Base-by-base conservation (phyloP, 345 rosid species). In the Odontarrhena argentea region DNA sequence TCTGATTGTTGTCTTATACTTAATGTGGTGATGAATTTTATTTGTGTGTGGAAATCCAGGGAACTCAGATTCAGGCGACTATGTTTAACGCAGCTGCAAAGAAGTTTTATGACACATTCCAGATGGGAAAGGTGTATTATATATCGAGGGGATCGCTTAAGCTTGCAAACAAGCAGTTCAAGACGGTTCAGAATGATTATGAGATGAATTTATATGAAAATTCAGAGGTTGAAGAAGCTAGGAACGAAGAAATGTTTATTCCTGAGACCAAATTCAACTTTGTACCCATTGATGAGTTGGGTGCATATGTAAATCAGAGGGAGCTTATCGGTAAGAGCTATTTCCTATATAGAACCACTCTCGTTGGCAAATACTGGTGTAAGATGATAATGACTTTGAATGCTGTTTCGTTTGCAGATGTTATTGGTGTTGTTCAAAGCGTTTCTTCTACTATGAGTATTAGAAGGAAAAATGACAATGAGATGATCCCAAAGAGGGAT, bases 1-100 rank as follows among this genome's bases (percentile, higher is more conserved):
- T 49, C 8, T 65, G n/a, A 49, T 42, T 3, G 13, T 10, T 42
- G 34, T 32, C 6, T 58, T 57, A 4, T 30, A 22, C 3, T 13
- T 18, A 22, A 43, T 51, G 14, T 36, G 48, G 36, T 35, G 26
- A 45, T 37, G 64, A 8, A 26, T 44, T 60, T 9, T 14, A 0
- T 55, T 69, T 11, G 1, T 50, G 40, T 0, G 5, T 65, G 55
- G 28, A 42, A 61, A 11, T 76, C 42, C 65, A 93, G 97, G 97
- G 97, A 62, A 91, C 97, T 4, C 97, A 94, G 69, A 94, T 94
- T 62, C 96, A 88, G 80, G 93, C 97, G 9, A 94, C 99, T 5
- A 94, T 94, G 99, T 94, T 94, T 62, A 94, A 94, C 38, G 85
- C 81, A 43, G 96, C 96, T 70, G 99, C 97, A 2, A 84, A 34